Evolutionary conservation across 129 eudicot species (phyloP).

Genomic region (Erigeron canadensis): DNA sequence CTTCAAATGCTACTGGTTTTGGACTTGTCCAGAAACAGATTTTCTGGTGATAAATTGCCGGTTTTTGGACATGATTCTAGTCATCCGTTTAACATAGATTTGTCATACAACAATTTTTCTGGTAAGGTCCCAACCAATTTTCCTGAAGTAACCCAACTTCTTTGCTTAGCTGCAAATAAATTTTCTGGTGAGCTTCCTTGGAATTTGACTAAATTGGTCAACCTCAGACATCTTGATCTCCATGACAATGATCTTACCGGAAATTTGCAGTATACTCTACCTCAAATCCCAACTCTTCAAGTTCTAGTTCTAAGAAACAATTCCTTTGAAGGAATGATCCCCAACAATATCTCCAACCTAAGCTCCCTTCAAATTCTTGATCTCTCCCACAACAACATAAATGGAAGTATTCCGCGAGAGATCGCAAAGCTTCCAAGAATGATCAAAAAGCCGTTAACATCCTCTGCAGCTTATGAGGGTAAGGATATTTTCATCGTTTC

Average conservation of each 20-base stretch:
- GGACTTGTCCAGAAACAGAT: slow-evolving; percentile 45
- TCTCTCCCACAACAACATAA: slow-evolving; percentile 34
- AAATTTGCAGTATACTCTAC: slow-evolving; percentile 20
- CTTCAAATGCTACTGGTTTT: slow-evolving; percentile 27
- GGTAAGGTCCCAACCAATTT: slow-evolving; percentile 40
- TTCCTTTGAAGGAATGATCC: slow-evolving; percentile 38
- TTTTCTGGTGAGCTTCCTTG: slow-evolving; percentile 44
- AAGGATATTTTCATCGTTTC: too few relatives aligned
- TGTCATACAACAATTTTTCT: slow-evolving; percentile 39
- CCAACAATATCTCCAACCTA: slow-evolving; percentile 21
- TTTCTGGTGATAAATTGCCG: slow-evolving; percentile 40
- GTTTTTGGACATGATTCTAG: slow-evolving; percentile 11
- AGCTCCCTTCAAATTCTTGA: slow-evolving; percentile 31
- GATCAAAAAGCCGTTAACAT: slow-evolving; percentile 25
- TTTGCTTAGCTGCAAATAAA: slow-evolving; percentile 37
- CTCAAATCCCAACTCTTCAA: slow-evolving; percentile 32
- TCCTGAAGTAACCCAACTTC: slow-evolving; percentile 17
- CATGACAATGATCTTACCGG: slow-evolving; percentile 40
- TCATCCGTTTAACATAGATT: slow-evolving; percentile 31
- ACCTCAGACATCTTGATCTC: slow-evolving; percentile 45
- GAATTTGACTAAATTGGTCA: slow-evolving; percentile 29
- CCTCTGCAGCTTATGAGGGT: too few relatives aligned
- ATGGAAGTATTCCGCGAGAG: slow-evolving; percentile 30
- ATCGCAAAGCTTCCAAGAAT: slow-evolving; percentile 30
- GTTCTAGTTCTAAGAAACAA: slow-evolving; percentile 41